Conservation (phyloP, 805 yeast species). For the Suhomyces sp. region DNA sequence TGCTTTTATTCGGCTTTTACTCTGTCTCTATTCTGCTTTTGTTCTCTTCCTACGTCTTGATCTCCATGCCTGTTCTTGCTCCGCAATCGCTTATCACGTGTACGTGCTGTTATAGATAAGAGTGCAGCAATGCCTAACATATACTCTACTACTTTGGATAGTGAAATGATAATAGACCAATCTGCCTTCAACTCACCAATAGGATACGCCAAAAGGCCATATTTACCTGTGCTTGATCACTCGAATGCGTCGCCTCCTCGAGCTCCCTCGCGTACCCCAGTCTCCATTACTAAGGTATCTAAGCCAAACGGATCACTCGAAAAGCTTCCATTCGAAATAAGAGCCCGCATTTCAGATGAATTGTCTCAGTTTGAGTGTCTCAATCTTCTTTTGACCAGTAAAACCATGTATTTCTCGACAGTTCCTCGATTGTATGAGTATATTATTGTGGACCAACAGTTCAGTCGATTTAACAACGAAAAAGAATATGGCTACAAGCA, state of each 20-base stretch:
- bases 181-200: conserved; percentile 18
- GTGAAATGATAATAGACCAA: neutral
- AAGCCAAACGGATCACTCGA: conserved; percentile 15
- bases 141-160: neutral
- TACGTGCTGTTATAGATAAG: neutral
- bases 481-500: conserved; percentile 16
- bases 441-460: conserved; percentile 37
- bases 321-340: conserved; percentile 38
- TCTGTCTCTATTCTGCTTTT: neutral
- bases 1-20: neutral
- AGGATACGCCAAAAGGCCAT: conserved; percentile 23
- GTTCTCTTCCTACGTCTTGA: neutral
- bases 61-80: neutral
- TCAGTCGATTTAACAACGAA: conserved; percentile 30
- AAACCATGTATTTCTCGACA: conserved; percentile 26
- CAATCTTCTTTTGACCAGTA: conserved; percentile 28
- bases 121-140: neutral
- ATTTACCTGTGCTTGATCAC: neutral
- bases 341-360: conserved; percentile 27
- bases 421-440: conserved; percentile 38
- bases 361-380: conserved; percentile 40
- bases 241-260: neutral
- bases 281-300: neutral
- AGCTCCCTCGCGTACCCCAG: neutral
- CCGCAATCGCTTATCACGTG: neutral